Evolutionary conservation across 2,329 filamentous ascomycete genomes (phyloP).

Genomic region (Xylaria sp.): DNA sequence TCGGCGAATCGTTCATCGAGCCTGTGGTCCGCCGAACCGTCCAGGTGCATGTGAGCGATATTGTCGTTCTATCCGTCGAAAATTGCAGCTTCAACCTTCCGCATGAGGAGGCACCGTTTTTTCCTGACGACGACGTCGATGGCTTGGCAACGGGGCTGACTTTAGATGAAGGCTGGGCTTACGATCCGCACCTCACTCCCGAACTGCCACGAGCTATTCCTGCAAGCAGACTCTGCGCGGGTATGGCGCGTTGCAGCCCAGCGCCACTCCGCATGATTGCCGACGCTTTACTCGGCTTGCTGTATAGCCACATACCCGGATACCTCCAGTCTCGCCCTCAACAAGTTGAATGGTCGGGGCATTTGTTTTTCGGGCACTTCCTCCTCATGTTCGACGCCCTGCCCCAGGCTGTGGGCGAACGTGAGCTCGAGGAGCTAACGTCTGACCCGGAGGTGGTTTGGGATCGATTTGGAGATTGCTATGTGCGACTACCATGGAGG

Average conservation of each 20-base stretch:
- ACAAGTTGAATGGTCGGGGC: background rate
- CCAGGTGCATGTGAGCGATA: constrained; percentile 43
- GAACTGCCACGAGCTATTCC: constrained; percentile 38
- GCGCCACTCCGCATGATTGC: constrained; percentile 23
- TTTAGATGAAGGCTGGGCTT: constrained; percentile 44
- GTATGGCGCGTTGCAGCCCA: constrained; percentile 35
- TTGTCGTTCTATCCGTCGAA: constrained; percentile 48
- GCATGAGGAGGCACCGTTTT: constrained; percentile 41
- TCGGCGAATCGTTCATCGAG: constrained; percentile 26
- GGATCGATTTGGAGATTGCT: constrained; percentile 49
- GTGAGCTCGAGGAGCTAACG: constrained; percentile 31
- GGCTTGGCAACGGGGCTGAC: constrained; percentile 1
- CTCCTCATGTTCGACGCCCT: constrained; percentile 44
- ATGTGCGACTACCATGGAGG: constrained; percentile 42
- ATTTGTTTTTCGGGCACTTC: constrained; percentile 32
- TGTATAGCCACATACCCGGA: constrained; percentile 31
- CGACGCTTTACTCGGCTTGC: constrained; percentile 36
- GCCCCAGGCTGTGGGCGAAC: constrained; percentile 32
- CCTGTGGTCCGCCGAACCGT: constrained; percentile 42
- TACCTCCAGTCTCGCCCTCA: background rate
- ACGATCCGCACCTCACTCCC: constrained; percentile 47
- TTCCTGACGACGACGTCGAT: constrained; percentile 22
- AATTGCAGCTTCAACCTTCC: constrained; percentile 52
- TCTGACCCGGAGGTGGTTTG: constrained; percentile 34
- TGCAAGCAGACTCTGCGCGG: constrained; percentile 40